Evolutionary conservation across 495 filamentous ascomycete genomes (phyloP), one percentile per base, ranked within the genome.

Genomic region (Parathielavia hyrcaniae): DNA sequence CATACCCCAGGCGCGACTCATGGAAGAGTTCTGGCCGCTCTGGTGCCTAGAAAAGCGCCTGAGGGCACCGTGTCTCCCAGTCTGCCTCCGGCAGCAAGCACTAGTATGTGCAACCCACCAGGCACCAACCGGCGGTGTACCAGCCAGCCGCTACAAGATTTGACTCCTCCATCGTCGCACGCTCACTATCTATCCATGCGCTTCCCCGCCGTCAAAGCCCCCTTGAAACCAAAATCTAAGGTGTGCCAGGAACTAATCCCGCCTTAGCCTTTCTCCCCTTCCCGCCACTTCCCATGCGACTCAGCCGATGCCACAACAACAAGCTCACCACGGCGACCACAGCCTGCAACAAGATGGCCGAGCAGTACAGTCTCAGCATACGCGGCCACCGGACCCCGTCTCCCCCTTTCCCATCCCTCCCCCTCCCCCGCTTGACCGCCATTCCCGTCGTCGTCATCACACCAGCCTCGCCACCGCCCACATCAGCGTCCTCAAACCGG

Each of bases 311-410:
- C 65, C 63, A 68, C 22, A 60, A 50, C 11, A 64, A 14, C 35
- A 54, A 40, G 47, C 54, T 23, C 13, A 65, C 44, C 34, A 63
- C 43, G 35, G 58, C 9, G 39, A 40, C 44, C 12, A 61, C 6
- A 20, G 52, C 51, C 57, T 69, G 67, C 50, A 55, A 45, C 46
- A 61, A n/a, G 14, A 59, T 57, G 19, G 66, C 67, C 30, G 13
- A 16, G 14, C 34, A 43, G 43, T 68, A 66, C 57, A 64, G 10
- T 52, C 38, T 55, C 14, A 57, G 20, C 40, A 14, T 51, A 39
- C 36, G 46, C 35, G 23, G 39, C 53, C 53, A 55, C 23, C 7
- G 8, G 5, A 43, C 36, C 13, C 40, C 55, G 12, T 5, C 1
- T 7, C 7, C 48, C 50, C 49, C 39, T 40, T 20, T 35, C 36